Base-by-base conservation (phyloP, 1,284 basidiomycete species). In the Schizophyllum amplum region DNA sequence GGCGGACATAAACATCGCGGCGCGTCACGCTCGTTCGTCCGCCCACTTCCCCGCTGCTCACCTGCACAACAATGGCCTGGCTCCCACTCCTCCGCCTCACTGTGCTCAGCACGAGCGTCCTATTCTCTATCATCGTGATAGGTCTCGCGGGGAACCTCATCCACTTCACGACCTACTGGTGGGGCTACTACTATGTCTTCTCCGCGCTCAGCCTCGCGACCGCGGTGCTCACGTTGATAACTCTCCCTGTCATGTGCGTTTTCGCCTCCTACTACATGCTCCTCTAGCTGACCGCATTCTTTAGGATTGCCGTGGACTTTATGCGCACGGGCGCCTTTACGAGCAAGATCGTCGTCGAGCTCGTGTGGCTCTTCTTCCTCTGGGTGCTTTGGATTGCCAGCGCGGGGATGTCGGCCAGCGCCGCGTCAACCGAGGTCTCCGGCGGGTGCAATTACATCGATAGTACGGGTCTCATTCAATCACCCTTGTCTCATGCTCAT, bases 371-470 rank as follows among this genome's bases (percentile, higher is more conserved):
- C 22, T 67, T 77, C 57, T 47, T 82, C 52, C 72, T 86, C 5
- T 82, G 77, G 74, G 65, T 86, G 56, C 66, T 86, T 24, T 86
- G 80, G 81, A 69, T 86, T 42, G 72, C 80, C 15, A 71, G 72
- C 55, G 83, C 70, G 2, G 78, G 70, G 1, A 65, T 72, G 13
- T 42, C 77, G 5, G 53, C 59, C 24, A 50, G 59, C 24, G 71
- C 72, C 4, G 56, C 65, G n/a, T 58, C 57, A 1, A 60, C 61
- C 25, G 50, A 48, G 5, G 47, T 67, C 21, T 47, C 60, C 47
- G 71, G 62, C 0, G 27, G 42, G 24, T 65, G 67, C 11, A 70
- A 69, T 51, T 47, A 55, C 50, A 65, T 63, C 25, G 1, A 25
- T 22, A 25, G 33, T 42, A 42, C 27, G 27, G n/a, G n/a, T n/a